Conservation (phyloP, 2,329 filamentous ascomycete genomes). For the Ceratocystis lukuohia region DNA sequence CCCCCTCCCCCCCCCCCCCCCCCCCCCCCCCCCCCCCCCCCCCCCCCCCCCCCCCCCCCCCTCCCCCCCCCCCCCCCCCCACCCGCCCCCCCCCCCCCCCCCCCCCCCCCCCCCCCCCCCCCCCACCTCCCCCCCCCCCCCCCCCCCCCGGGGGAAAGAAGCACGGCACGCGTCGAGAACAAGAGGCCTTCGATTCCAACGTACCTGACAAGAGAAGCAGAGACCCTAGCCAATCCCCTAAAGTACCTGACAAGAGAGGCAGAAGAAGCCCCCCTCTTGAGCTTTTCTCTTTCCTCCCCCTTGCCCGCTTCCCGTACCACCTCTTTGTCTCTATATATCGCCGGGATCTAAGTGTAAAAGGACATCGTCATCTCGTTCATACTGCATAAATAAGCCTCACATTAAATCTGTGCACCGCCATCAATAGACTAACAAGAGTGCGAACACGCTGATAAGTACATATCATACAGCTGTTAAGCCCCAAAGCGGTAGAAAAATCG, state of each 20-base stretch:
- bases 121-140: not conserved
- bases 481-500: not conserved
- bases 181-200: not conserved
- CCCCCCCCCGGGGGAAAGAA: not conserved
- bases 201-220: not conserved
- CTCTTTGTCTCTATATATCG: not conserved
- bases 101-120: too few relatives aligned
- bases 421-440: not conserved
- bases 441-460: not conserved
- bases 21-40: not conserved
- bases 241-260: not conserved
- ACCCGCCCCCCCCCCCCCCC: too few relatives aligned
- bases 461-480: not conserved
- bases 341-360: not conserved
- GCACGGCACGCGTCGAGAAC: not conserved
- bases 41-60: not conserved
- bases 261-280: not conserved
- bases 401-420: slow-evolving; percentile 1
- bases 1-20: not conserved
- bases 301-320: not conserved
- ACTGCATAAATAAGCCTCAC: not conserved
- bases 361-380: not conserved
- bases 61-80: not conserved
- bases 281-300: not conserved
- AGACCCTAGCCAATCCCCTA: too few relatives aligned